Base-by-base conservation (phyloP, 805 yeast species). In the Ogataea trehalophila region DNA sequence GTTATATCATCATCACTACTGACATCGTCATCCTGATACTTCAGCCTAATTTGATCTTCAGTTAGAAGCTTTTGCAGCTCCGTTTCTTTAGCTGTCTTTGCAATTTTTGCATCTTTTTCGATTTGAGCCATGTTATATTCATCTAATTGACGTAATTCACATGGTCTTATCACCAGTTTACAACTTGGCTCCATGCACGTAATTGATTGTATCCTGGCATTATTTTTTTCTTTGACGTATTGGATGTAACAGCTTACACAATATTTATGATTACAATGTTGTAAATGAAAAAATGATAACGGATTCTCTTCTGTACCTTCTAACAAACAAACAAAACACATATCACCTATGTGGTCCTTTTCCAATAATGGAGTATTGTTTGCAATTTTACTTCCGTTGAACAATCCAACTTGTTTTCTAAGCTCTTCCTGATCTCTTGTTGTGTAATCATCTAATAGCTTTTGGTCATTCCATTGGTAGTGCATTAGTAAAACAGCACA, bases 281-380 rank as follows among this genome's bases (percentile, higher is more conserved):
- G 33, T 15, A 88, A 63, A 3, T 74, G 65, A 56, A 80, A 87
- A 2, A 69, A 65, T 8, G 49, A 44, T 33, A 68, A 46, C 1
- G 39, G 74, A 56, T 48, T 65, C 46, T 57, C 59, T 16, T 51
- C 50, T 0, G 60, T 59, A 26, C 69, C 70, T 0, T 75, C 76
- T 20, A 83, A 85, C 62, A 88, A 87, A 65, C 97, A 91, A n/a
- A 91, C 81, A 15, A 65, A 57, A 61, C 97, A 89, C 26, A 62
- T 51, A 52, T 72, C 78, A 13, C 59, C 65, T 4, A 43, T 61
- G 60, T 0, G 66, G n/a, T n/a, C 56, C 38, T 52, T 38, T 46
- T 43, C 36, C 15, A 53, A 37, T 6, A 55, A 47, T 26, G 31
- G 31, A 26, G 2, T 13, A 3, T 38, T 31, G 3, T 33, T 40